Base-by-base conservation (phyloP, 2,329 filamentous ascomycete species). In the Gnomoniopsis smithogilvyi region DNA sequence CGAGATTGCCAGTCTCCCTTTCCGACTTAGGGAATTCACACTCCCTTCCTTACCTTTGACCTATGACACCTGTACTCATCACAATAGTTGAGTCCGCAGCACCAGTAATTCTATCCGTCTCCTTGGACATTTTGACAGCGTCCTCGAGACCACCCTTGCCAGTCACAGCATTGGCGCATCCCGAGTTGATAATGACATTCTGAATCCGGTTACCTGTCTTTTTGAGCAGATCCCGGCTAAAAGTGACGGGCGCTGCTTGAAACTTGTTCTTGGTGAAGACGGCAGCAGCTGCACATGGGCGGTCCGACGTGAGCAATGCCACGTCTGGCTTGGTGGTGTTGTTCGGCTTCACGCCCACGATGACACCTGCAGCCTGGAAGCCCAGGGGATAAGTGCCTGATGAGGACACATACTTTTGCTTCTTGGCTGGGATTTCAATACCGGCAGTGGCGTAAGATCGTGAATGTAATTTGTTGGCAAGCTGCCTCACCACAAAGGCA, bases 191-290 rank as follows among this genome's bases (percentile, higher is more conserved):
- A 56, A 99, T 84, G 26, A 99, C 87, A 55, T 90, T 90, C 62
- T 88, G 83, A 58, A 98, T 82, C 1, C 89, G 91, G 60, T 91
- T 90, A 51, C 80, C 78, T 65, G 85, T 84, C 64, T 79, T 80
- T 70, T 86, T 80, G 38, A 96, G 77, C 61, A 93, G 84, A 59
- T 88, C 81, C 64, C 87, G 82, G 73, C 90, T 94, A 62, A 96
- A 90, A 33, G 91, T 92, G 48, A 99, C 94, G 6, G 95, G 95
- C 12, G 95, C 95, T 19, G 95, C 95, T 75, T 97, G 93, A 77
- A 99, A 99, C 74, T 94, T 93, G 79, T 99, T 99, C 74, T 92
- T 96, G 56, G 95, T 99, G 78, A 98, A 97, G 49, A 98, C 93
- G 7, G 92, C 95, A 0, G 93, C 92, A 11, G 89, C 93, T 7